Percentiles rank a stretch among this genome's conserved stretches.
Evolutionary conservation across 352 stramenopile species (phyloP).

Genomic region (Elongisporangium undulatum): DNA sequence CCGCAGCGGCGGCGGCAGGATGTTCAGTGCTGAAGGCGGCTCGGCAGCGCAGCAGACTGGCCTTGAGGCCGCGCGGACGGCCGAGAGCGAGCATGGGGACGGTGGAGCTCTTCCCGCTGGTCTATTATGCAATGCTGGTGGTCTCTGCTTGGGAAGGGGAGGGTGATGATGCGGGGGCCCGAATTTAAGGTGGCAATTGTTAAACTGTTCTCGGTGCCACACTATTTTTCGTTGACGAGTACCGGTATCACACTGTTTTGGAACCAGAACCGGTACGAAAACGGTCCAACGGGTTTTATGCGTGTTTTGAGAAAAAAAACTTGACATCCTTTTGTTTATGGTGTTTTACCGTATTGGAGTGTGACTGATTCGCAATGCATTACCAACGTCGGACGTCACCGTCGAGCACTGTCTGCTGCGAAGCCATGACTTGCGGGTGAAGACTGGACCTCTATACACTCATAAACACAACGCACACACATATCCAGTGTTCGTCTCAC

Average conservation of each 20-base stretch:
- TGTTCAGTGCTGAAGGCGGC: background rate
- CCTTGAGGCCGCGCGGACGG: background rate
- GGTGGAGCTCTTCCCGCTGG: background rate
- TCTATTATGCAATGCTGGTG: background rate
- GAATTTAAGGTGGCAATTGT: background rate
- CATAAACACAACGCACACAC: background rate
- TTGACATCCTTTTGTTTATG: background rate
- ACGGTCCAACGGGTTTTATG: no score
- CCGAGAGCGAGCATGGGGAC: background rate
- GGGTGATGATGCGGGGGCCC: background rate
- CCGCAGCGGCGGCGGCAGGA: background rate
- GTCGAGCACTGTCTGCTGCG: background rate
- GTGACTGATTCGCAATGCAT: background rate
- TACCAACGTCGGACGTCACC: background rate
- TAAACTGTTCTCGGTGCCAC: background rate
- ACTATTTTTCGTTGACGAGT: background rate
- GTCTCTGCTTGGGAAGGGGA: background rate
- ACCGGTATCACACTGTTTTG: background rate
- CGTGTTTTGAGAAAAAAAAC: background rate
- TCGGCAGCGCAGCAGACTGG: background rate
- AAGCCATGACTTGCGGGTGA: background rate
- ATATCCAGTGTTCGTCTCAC: background rate
- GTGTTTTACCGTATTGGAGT: background rate
- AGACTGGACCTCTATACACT: background rate
- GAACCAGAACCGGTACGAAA: background rate